Evolutionary conservation across 108 stramenopile species (phyloP).

Genomic region (Conticribra weissflogii): DNA sequence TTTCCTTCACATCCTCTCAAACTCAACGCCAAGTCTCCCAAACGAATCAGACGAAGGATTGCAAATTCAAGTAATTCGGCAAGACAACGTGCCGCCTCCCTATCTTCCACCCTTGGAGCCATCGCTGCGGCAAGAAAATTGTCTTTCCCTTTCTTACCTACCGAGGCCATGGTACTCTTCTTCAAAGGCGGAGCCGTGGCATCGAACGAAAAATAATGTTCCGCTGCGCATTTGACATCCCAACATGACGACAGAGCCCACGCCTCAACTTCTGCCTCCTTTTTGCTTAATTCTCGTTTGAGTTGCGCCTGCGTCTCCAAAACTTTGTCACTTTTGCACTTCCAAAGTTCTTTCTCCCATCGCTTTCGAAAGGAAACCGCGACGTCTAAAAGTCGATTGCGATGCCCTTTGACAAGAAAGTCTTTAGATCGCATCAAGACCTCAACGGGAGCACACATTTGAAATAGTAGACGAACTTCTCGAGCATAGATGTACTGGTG

Average conservation of each 20-base stretch:
- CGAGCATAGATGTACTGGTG: constrained; percentile 74
- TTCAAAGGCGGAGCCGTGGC: background rate
- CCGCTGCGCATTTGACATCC: constrained; percentile 69
- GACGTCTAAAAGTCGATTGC: constrained; percentile 29
- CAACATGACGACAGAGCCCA: constrained; percentile 79
- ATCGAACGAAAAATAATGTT: constrained; percentile 40
- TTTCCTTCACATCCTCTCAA: constrained; percentile 19
- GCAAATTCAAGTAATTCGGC: constrained; percentile 75
- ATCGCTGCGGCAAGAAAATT: background rate
- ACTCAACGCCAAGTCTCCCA: constrained; percentile 58
- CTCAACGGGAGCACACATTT: constrained; percentile 65
- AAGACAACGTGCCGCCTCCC: constrained; percentile 55
- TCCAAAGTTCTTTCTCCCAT: constrained; percentile 34
- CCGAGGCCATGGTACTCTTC: no score
- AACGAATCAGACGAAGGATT: constrained; percentile 60
- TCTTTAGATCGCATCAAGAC: constrained; percentile 56
- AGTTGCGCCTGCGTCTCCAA: constrained; percentile 13
- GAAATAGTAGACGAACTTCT: constrained; percentile 64
- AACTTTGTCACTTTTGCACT: constrained; percentile 22
- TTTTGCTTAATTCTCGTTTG: constrained; percentile 31
- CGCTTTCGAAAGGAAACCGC: constrained; percentile 21
- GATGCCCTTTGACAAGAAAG: constrained; percentile 58
- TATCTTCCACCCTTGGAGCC: constrained; percentile 29
- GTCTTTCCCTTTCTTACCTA: background rate
- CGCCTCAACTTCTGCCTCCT: constrained; percentile 50